Percentiles rank a stretch among this genome's conserved stretches.
These are phyloP conservation scores for Candida fluviatilis DNA, from an alignment of 805 yeast species.

Conservation along the genomic window DNA sequence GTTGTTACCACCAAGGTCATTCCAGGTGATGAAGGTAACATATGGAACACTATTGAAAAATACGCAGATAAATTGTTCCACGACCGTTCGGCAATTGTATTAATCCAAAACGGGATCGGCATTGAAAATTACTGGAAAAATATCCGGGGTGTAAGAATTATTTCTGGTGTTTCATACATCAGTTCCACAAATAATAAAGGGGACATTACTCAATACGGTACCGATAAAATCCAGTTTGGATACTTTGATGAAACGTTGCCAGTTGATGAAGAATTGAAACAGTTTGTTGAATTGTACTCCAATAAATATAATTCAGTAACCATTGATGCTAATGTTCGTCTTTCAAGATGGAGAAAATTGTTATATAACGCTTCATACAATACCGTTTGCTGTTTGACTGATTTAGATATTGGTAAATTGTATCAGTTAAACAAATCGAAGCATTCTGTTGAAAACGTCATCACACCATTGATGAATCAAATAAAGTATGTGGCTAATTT, in stretches of 20 bases:
- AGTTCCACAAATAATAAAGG: slow-evolving; percentile 26
- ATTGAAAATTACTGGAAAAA: slow-evolving; percentile 21
- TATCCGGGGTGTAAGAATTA: slow-evolving; percentile 13
- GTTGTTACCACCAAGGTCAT: slow-evolving; percentile 32
- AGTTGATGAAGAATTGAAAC: slow-evolving; percentile 21
- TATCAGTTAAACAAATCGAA: slow-evolving; percentile 24
- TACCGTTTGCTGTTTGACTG: slow-evolving; percentile 38
- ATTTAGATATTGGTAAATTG: slow-evolving; percentile 27
- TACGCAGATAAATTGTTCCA: slow-evolving; percentile 13
- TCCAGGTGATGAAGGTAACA: slow-evolving; percentile 18
- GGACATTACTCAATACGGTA: slow-evolving; percentile 21
- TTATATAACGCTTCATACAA: slow-evolving; percentile 68
- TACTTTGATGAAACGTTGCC: slow-evolving; percentile 15
- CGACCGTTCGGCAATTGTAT: slow-evolving; percentile 17
- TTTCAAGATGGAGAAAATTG: slow-evolving; percentile 58
- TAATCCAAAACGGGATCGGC: slow-evolving; percentile 24
- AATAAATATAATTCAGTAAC: slow-evolving; percentile 18
- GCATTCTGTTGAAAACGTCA: slow-evolving; percentile 17
- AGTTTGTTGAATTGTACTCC: slow-evolving; percentile 18
- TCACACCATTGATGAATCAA: slow-evolving; percentile 20
- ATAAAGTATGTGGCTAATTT: slow-evolving; percentile 16
- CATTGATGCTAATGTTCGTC: slow-evolving; percentile 19
- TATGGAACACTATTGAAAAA: slow-evolving; percentile 21
- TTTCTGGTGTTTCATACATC: slow-evolving; percentile 33
- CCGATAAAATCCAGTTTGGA: slow-evolving; percentile 24